These are phyloP conservation scores for Cryptococcus maquisensis DNA, from an alignment of 1,284 basidiomycete species.

Conservation along the genomic window DNA sequence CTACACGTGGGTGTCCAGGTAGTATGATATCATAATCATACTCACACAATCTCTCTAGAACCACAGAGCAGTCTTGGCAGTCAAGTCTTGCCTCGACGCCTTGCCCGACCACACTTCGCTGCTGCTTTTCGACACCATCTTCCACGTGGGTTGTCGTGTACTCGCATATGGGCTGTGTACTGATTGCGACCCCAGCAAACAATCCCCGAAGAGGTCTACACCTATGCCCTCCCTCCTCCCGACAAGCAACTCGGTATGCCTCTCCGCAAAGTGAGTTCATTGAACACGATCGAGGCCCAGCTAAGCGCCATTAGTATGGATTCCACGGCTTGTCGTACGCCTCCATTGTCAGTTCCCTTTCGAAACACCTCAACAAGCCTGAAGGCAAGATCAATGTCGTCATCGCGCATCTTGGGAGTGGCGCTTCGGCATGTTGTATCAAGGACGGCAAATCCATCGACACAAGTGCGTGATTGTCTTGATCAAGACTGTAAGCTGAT, in stretches of 20 bases:
- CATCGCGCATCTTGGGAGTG: slow-evolving; percentile 76
- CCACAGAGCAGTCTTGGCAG: slow-evolving; percentile 52
- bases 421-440: slow-evolving; percentile 66
- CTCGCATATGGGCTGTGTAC: background rate
- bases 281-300: background rate
- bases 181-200: slow-evolving; percentile 47
- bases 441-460: slow-evolving; percentile 67
- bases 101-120: slow-evolving; percentile 57
- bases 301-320: slow-evolving; percentile 57
- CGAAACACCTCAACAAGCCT: slow-evolving; percentile 57
- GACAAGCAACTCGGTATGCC: slow-evolving; percentile 57
- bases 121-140: slow-evolving; percentile 71
- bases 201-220: slow-evolving; percentile 67
- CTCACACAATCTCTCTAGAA: slow-evolving; percentile 43
- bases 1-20: slow-evolving; percentile 57
- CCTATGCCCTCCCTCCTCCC: slow-evolving; percentile 67
- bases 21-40: background rate
- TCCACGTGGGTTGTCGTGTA: slow-evolving; percentile 54
- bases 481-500: slow-evolving; percentile 2
- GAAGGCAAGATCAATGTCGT: slow-evolving; percentile 61
- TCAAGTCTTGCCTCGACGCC: slow-evolving; percentile 56
- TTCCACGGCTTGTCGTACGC: slow-evolving; percentile 66
- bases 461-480: slow-evolving; percentile 50
- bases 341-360: slow-evolving; percentile 39
- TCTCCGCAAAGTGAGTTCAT: slow-evolving; percentile 57